Base-by-base conservation (phyloP, 2,329 filamentous ascomycete genomes). In the Penicillium polonicum region DNA sequence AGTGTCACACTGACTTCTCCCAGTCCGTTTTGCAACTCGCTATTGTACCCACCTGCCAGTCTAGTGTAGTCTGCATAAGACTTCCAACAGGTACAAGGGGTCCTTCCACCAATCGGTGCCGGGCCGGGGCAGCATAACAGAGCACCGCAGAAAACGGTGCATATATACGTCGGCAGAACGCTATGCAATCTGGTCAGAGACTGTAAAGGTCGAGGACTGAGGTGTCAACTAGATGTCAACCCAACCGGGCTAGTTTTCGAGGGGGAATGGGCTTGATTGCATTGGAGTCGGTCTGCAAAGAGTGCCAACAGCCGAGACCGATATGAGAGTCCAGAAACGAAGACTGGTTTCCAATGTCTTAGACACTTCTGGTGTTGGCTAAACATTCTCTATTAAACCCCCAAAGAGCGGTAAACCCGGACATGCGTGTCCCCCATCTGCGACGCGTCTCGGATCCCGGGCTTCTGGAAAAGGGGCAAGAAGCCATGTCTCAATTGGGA, bases 341-440 rank as follows among this genome's bases (percentile, higher is more conserved):
- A 29, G 62, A 43, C 54, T 46, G 53, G 51, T 52, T 59, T 52
- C 48, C 35, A 63, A 65, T 67, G 65, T 66, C 62, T 67, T 46
- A 66, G 62, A 67, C 64, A 66, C 31, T 21, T 21, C 35, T 46
- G 13, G 43, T 33, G 29, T 41, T 49, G 39, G 46, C 39, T 38
- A 13, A 42, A 23, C 21, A 23, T 44, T 25, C n/a, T 42, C 38
- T 43, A 44, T 56, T 49, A 48, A 50, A 10, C 29, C 19, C 9
- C 17, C 43, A 65, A 66, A 62, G 48, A 65, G 65, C 65, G 65
- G 65, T 66, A 65, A 57, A 49, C 29, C 43, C 2, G 53, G 35
- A 19, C 54, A 52, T 61, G 45, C 50, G 52, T 65, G 57, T 59
- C 42, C 48, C 21, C 49, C 46, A 42, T 52, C 48, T 57, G 38